Base-by-base conservation (phyloP, 352 stramenopile species). In the Chrysophaeum taylorii region DNA sequence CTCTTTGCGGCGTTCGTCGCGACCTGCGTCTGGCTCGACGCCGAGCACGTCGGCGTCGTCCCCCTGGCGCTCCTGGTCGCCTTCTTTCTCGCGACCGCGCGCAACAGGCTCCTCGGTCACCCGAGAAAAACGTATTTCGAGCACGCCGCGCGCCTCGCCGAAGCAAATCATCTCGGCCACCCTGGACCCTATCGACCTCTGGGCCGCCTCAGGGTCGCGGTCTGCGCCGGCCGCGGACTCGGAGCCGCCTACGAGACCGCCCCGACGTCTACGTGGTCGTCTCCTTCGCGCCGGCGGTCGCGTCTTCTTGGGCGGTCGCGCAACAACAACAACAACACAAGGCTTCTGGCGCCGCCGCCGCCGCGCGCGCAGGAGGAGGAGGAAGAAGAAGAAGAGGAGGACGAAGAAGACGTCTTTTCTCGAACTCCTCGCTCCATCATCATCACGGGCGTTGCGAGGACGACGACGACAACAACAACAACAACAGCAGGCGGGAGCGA, bases 201-300 rank as follows among this genome's bases (percentile, higher is more conserved):
- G 2, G 57, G 2, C 31, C 31, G 33, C 33, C 16, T 66, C 33
- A 66, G 45, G 57, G 36, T 66, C 57, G 57, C 57, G 14, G 57
- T 66, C 33, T 66, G 57, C 36, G 57, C 57, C 9, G 57, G 57
- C 2, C 57, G 57, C 16, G n/a, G 18, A 5, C 45, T 57, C 45
- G 35, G 31, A 16, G 50, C 7, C 18, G 45, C 45, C 45, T 42
- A 35, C 4, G 29, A 39, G 15, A n/a, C n/a, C n/a, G n/a, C n/a
- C 12, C 27, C 9, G 53, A 66, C 36, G 14, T 66, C 33, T 66
- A 48, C 23, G 35, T 31, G 5, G 31, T 45, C 18, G 57, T 35
- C 14, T 27, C 57, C 12, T 66, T 37, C 36, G n/a, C n/a, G n/a
- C n/a, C n/a, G n/a, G n/a, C n/a, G n/a, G n/a, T n/a, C n/a, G n/a